A percentile compares a stretch with the other conserved stretches of the same genome.
Conservation (phyloP, 1,284 basidiomycete genomes). For the Apiotrichum akiyoshidainum region DNA sequence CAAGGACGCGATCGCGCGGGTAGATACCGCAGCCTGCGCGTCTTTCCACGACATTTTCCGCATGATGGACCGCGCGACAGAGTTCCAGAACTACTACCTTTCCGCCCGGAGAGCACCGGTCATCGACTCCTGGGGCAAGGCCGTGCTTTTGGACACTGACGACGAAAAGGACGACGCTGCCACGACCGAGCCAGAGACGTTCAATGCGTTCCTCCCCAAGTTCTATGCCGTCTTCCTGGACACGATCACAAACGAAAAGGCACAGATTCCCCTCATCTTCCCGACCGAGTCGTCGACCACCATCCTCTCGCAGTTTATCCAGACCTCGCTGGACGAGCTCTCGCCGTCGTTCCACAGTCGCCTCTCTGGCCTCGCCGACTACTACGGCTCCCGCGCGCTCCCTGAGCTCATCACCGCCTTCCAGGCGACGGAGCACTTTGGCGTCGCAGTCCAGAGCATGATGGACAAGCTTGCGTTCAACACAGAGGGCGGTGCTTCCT, state of each 20-base stretch:
- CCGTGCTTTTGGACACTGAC: slow-evolving; percentile 6
- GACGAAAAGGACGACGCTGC: not conserved
- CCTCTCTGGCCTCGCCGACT: slow-evolving; percentile 63
- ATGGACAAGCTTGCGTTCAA: slow-evolving; percentile 61
- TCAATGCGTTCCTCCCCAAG: slow-evolving; percentile 65
- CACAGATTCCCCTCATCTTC: slow-evolving; percentile 73
- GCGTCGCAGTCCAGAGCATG: slow-evolving; percentile 64
- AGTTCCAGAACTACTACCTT: slow-evolving; percentile 90
- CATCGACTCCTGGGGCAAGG: slow-evolving; percentile 65
- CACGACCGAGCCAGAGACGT: slow-evolving; percentile 40
- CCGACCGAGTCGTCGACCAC: slow-evolving; percentile 58
- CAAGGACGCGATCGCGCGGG: slow-evolving; percentile 71
- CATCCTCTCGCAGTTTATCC: slow-evolving; percentile 74
- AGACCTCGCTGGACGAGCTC: slow-evolving; percentile 69
- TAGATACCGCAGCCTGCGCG: slow-evolving; percentile 57
- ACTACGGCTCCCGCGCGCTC: slow-evolving; percentile 63
- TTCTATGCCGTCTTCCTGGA: slow-evolving; percentile 63
- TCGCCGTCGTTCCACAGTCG: slow-evolving; percentile 75
- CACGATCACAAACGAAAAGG: slow-evolving; percentile 64
- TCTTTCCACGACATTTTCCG: slow-evolving; percentile 77
- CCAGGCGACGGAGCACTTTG: slow-evolving; percentile 75
- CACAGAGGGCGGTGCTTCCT: slow-evolving; percentile 29
- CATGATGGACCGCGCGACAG: slow-evolving; percentile 80
- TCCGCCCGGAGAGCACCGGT: slow-evolving; percentile 67
- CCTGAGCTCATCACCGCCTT: slow-evolving; percentile 67